Percentiles rank a stretch among this genome's conserved stretches.
Evolutionary conservation across 495 filamentous ascomycete species (phyloP).

Genomic region (Neohortaea acidophila): DNA sequence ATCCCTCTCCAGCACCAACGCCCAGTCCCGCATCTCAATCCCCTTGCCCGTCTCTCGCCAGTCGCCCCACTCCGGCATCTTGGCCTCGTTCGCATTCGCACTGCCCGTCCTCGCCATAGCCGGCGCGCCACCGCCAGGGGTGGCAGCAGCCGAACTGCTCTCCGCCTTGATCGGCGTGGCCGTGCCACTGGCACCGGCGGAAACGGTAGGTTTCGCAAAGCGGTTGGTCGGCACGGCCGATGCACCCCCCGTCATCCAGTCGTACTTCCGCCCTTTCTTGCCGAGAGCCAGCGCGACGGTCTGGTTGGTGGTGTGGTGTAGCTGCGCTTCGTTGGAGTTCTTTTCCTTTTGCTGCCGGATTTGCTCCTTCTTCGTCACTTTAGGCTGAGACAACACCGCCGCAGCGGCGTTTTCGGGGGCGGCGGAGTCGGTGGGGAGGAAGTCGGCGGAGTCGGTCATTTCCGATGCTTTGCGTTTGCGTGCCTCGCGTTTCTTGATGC

Average conservation of each 20-base stretch:
- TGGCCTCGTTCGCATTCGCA: conserved; percentile 15
- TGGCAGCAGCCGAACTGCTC: not conserved
- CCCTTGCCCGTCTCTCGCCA: conserved; percentile 49
- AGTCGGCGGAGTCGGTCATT: conserved; percentile 7
- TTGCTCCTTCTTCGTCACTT: conserved; percentile 39
- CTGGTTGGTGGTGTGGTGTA: conserved; percentile 22
- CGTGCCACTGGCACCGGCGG: conserved; percentile 11
- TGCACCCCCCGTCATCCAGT: conserved; percentile 24
- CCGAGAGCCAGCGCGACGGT: conserved; percentile 27
- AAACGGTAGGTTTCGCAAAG: conserved; percentile 5
- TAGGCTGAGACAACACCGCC: conserved; percentile 18
- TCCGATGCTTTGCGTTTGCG: conserved; percentile 29
- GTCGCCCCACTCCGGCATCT: conserved; percentile 31
- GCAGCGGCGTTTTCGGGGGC: conserved; percentile 23
- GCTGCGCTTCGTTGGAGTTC: conserved; percentile 19
- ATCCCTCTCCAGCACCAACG: conserved; percentile 47
- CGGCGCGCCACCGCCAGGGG: not conserved
- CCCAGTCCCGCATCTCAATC: conserved; percentile 57
- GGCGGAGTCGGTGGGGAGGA: not conserved
- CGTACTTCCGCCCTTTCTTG: conserved; percentile 21
- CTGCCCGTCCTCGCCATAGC: conserved; percentile 14
- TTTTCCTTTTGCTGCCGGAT: conserved; percentile 38
- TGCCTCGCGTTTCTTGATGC: conserved; percentile 29
- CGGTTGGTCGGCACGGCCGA: conserved; percentile 4
- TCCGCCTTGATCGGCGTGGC: conserved; percentile 14